Evolutionary conservation across 2,329 filamentous ascomycete species (phyloP).

Genomic region (Myriangium duriaei): DNA sequence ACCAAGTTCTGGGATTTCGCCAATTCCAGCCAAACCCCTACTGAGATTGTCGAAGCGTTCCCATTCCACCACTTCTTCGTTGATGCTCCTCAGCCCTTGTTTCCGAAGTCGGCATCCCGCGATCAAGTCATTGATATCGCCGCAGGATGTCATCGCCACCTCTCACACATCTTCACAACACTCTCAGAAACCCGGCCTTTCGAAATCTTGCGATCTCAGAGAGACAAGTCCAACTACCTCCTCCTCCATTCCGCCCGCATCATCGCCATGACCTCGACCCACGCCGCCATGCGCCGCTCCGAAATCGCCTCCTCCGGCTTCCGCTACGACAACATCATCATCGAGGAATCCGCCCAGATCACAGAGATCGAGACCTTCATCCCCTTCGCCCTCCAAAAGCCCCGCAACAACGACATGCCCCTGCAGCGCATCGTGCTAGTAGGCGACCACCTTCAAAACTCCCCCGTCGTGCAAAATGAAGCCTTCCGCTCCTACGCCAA

Average conservation of each 20-base stretch:
- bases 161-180: conserved; percentile 81
- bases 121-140: conserved; percentile 63
- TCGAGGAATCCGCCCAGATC: conserved; percentile 97
- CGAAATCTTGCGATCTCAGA: conserved; percentile 76
- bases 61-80: conserved; percentile 84
- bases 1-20: conserved; percentile 62
- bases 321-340: conserved; percentile 92
- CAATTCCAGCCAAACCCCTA: conserved; percentile 40
- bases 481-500: conserved; percentile 93
- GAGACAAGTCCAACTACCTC: conserved; percentile 92
- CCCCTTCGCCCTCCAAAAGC: conserved; percentile 80
- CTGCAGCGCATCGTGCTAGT: conserved; percentile 84
- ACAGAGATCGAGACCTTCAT: conserved; percentile 97
- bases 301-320: conserved; percentile 90
- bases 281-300: conserved; percentile 84
- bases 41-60: conserved; percentile 56
- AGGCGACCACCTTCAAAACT: conserved; percentile 94
- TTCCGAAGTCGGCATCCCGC: conserved; percentile 52
- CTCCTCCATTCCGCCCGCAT: conserved; percentile 93
- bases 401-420: conserved; percentile 56
- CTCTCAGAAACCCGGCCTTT: conserved; percentile 89
- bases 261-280: conserved; percentile 96
- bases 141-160: conserved; percentile 75
- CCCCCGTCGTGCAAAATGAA: conserved; percentile 84
- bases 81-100: conserved; percentile 75